Evolutionary conservation across 352 stramenopile species (phyloP), one percentile per base, ranked within the genome.

Genomic region (Phytophthora hybrid): DNA sequence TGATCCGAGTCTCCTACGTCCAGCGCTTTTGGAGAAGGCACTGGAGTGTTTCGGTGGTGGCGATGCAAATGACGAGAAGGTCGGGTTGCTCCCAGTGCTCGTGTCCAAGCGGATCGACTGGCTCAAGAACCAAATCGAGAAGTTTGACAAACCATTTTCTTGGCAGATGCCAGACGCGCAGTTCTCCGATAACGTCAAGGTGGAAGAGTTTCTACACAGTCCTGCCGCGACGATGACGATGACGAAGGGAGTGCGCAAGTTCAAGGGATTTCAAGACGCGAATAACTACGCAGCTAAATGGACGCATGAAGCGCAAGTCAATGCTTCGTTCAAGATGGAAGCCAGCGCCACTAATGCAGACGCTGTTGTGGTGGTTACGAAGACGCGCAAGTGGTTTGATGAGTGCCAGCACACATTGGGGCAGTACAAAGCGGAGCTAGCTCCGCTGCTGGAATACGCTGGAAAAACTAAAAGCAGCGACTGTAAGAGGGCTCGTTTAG

Each of bases 111-210:
- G 67, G 9, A 53, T 64, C 6, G 16, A 59, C 14, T 69, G 67
- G 59, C 39, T 64, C n/a, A 64, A 64, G 4, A 29, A 51, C 9
- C 4, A 71, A 32, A 58, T 59, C 11, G 19, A 59, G 13, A 14
- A 3, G 7, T 13, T 71, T n/a, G 54, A 59, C 31, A 71, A 54
- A 9, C 54, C 54, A 6, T 71, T 71, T 16, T 64, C 63, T 16
- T 71, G 54, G 54, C 34, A 51, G 13, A 64, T 70, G 63, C 63
- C 63, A 9, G 41, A 57, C 9, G 63, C 63, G 19, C 5, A 49
- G 4, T 64, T 70, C 34, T 3, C 54, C 2, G 63, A 64, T 16
- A 64, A 53, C 9, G 31, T 8, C 2, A 14, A 44, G 13, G 32
- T 71, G 13, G 34, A 65, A 32, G 41, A 7, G 10, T 69, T 71